Conservation (phyloP, 805 yeast species). For the Ogataea ganodermae region DNA sequence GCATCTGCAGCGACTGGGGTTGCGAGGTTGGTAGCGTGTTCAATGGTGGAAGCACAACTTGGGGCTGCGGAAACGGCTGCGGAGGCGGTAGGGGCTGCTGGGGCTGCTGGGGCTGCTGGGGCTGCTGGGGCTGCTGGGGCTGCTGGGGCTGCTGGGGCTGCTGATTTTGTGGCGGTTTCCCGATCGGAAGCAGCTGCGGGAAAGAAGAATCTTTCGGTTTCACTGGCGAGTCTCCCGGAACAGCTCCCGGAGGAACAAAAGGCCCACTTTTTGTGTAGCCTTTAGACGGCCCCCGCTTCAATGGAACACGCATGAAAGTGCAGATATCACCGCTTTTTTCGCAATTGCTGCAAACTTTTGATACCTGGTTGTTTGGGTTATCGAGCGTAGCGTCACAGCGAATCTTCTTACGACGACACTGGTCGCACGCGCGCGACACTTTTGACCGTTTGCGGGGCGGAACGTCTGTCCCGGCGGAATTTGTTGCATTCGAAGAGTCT, state of each 20-base stretch:
- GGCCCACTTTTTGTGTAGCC: constrained; percentile 52
- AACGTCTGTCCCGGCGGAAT: constrained; percentile 1
- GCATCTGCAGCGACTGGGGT: constrained; percentile 3
- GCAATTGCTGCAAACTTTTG: constrained; percentile 63
- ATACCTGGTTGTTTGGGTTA: constrained; percentile 45
- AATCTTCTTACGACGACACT: constrained; percentile 72
- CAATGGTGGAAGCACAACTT: constrained; percentile 31
- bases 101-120: constrained; percentile 16
- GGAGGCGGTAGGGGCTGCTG: constrained; percentile 9
- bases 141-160: constrained; percentile 16
- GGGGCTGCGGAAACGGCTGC: constrained; percentile 11
- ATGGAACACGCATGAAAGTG: constrained; percentile 67
- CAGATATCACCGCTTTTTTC: constrained; percentile 60
- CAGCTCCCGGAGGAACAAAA: too few relatives aligned
- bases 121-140: constrained; percentile 7
- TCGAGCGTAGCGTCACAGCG: constrained; percentile 65
- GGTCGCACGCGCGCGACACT: constrained; percentile 81
- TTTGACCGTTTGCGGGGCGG: constrained; percentile 61
- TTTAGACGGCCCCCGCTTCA: constrained; percentile 79
- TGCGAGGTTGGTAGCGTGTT: constrained; percentile 16
- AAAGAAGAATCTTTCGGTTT: neutral
- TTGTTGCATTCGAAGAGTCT: neutral
- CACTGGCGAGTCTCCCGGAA: constrained; percentile 32
- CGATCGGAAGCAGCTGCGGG: constrained; percentile 16
- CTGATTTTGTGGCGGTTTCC: too few relatives aligned